Conservation (phyloP, 129 eudicot genomes). For the Helichrysum umbraculigerum region DNA sequence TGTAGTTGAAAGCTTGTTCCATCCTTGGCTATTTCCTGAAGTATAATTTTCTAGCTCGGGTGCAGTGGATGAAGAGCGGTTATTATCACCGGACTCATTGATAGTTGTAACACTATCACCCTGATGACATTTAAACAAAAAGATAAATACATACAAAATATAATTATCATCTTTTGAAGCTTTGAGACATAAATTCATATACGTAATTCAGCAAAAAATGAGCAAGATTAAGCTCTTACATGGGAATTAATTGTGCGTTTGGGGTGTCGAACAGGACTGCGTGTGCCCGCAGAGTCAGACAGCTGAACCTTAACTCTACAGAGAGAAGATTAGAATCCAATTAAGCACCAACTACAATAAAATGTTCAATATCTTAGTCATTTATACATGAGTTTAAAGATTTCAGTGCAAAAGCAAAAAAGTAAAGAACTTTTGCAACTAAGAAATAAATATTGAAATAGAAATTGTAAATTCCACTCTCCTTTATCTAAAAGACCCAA, state of each 20-base stretch:
- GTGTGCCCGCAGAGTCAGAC: conserved; percentile 84
- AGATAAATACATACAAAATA: background rate
- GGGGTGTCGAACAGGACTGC: conserved; percentile 73
- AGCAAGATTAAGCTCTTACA: conserved; percentile 45
- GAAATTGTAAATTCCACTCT: background rate
- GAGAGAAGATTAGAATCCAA: conserved; percentile 16
- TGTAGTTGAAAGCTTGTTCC: conserved; percentile 71
- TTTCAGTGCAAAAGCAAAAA: background rate
- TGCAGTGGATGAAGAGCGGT: conserved; percentile 49
- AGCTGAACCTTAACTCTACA: conserved; percentile 90
- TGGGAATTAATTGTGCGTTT: conserved; percentile 57
- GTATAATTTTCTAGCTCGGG: conserved; percentile 56
- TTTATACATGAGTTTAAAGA: background rate
- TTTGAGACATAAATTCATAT: conserved; percentile 18
- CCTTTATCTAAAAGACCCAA: background rate
- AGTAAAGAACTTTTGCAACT: background rate
- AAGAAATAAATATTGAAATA: background rate
- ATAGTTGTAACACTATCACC: conserved; percentile 49
- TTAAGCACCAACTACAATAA: conserved; percentile 11
- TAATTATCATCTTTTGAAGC: background rate
- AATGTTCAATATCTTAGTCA: background rate
- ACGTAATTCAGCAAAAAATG: background rate
- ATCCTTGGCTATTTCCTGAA: conserved; percentile 64
- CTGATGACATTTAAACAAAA: conserved; percentile 38
- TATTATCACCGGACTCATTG: conserved; percentile 56